Evolutionary conservation across 2,329 filamentous ascomycete genomes (phyloP).

Genomic region (Penicillium sp.): DNA sequence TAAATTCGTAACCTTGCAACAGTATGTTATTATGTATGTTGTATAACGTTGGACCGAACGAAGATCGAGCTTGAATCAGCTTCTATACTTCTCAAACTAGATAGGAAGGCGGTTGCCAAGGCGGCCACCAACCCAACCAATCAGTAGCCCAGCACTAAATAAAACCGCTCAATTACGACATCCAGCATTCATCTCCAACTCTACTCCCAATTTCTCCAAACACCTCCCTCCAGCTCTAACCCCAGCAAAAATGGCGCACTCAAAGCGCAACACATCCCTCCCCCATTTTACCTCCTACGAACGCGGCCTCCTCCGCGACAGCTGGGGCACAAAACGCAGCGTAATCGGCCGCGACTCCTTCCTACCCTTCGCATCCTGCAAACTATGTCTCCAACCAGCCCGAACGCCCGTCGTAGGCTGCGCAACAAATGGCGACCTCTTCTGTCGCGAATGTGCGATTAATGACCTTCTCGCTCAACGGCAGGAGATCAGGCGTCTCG

Average conservation of each 20-base stretch:
- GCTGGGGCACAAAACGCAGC: slow-evolving; percentile 80
- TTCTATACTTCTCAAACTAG: no score
- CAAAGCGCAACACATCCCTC: slow-evolving; percentile 85
- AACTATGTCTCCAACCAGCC: slow-evolving; percentile 79
- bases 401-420: slow-evolving; percentile 85
- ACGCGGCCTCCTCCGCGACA: slow-evolving; percentile 73
- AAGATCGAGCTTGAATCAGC: no score
- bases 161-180: not conserved
- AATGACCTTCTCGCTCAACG: slow-evolving; percentile 87
- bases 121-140: not conserved
- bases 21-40: no score
- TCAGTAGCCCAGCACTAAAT: not conserved
- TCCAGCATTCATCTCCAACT: not conserved
- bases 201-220: not conserved
- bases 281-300: slow-evolving; percentile 94
- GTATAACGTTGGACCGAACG: no score
- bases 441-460: slow-evolving; percentile 92
- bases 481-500: slow-evolving; percentile 82
- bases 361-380: slow-evolving; percentile 84
- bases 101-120: not conserved
- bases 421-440: slow-evolving; percentile 74
- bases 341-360: slow-evolving; percentile 88
- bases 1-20: not conserved
- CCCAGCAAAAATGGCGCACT: slow-evolving; percentile 41
- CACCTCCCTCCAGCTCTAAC: not conserved